A percentile compares a stretch with the other conserved stretches of the same genome.
Evolutionary conservation across 2,329 filamentous ascomycete genomes (phyloP).

Genomic region (Aspergillus texensis): DNA sequence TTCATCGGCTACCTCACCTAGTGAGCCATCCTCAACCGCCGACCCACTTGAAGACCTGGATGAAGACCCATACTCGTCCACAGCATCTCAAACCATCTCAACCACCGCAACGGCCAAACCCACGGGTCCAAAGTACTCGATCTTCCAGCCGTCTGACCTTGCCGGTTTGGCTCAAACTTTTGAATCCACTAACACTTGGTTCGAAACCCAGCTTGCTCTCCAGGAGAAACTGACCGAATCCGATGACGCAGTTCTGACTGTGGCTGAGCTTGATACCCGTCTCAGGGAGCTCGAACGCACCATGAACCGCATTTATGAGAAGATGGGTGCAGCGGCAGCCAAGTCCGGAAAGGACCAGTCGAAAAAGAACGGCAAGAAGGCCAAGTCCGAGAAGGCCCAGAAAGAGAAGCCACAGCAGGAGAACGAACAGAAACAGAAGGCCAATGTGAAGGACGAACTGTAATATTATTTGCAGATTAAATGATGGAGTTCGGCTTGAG

Average conservation of each 20-base stretch:
- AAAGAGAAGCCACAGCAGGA: slow-evolving; percentile 20
- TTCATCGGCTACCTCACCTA: neutral
- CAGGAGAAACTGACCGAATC: slow-evolving; percentile 71
- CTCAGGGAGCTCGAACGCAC: slow-evolving; percentile 67
- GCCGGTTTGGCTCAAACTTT: slow-evolving; percentile 64
- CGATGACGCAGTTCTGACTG: slow-evolving; percentile 74
- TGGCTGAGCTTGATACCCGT: slow-evolving; percentile 71
- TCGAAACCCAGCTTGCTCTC: slow-evolving; percentile 68
- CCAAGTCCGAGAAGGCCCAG: slow-evolving; percentile 32
- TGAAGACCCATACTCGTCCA: slow-evolving; percentile 60
- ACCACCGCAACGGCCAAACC: slow-evolving; percentile 38
- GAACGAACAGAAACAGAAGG: slow-evolving; percentile 25
- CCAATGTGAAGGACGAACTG: slow-evolving; percentile 16
- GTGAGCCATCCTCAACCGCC: slow-evolving; percentile 47
- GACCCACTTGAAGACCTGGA: slow-evolving; percentile 75
- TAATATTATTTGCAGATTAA: slow-evolving; percentile 3
- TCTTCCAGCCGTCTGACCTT: slow-evolving; percentile 75
- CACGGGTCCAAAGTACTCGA: slow-evolving; percentile 59
- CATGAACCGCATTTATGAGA: slow-evolving; percentile 40
- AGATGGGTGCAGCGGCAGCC: slow-evolving; percentile 49
- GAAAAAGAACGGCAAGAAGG: slow-evolving; percentile 31
- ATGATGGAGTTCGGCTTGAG: slow-evolving; percentile 18
- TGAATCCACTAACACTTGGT: slow-evolving; percentile 69
- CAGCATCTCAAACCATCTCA: slow-evolving; percentile 39
- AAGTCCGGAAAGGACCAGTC: slow-evolving; percentile 27